Conservation (phyloP, 306 rosid genomes). For the Inga oerstediana region DNA sequence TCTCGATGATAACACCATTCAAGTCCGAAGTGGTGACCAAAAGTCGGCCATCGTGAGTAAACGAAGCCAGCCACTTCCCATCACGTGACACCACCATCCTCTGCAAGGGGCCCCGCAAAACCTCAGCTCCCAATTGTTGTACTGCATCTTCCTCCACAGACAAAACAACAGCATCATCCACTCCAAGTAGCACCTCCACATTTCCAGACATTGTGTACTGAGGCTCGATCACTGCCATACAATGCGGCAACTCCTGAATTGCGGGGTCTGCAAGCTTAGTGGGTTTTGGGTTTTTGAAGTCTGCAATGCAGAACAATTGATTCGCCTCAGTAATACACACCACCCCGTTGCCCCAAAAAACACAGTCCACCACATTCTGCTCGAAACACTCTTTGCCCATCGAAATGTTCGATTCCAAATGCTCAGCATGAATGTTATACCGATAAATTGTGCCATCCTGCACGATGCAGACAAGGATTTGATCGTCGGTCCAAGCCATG, state of each 20-base stretch:
- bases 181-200: conserved; percentile 85
- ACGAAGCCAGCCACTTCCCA: conserved; percentile 94
- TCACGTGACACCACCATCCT: conserved; percentile 89
- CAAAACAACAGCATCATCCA: conserved; percentile 65
- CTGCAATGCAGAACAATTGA: conserved; percentile 68
- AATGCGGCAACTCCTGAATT: conserved; percentile 72
- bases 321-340: conserved; percentile 79
- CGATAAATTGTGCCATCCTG: conserved; percentile 93
- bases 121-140: conserved; percentile 68
- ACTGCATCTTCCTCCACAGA: conserved; percentile 92
- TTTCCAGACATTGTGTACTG: conserved; percentile 91
- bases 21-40: conserved; percentile 79
- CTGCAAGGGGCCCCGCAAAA: conserved; percentile 82
- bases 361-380: conserved; percentile 83
- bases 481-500: conserved; percentile 91
- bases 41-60: conserved; percentile 86
- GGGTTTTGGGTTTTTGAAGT: conserved; percentile 66
- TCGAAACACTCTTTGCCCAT: conserved; percentile 86
- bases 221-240: conserved; percentile 95
- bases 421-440: conserved; percentile 67
- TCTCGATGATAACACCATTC: conserved; percentile 71
- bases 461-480: conserved; percentile 74
- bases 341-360: conserved; percentile 87
- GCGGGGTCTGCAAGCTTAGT: conserved; percentile 77
- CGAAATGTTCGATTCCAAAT: conserved; percentile 71